Conservation (phyloP, 129 eudicot genomes). For the Dittrichia graveolens region DNA sequence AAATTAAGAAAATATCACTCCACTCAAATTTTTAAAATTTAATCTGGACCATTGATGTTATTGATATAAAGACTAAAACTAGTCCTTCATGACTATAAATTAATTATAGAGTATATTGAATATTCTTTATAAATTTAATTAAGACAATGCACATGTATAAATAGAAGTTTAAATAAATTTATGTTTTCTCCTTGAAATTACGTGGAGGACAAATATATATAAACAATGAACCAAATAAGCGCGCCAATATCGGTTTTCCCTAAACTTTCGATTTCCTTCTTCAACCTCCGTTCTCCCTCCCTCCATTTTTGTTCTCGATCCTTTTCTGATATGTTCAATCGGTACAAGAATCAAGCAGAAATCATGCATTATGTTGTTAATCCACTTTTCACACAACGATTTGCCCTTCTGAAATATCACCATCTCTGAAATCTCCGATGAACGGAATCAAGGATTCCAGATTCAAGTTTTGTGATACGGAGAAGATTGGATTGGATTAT, state of each 20-base stretch:
- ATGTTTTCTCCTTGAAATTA: too few relatives aligned
- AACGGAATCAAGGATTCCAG: background rate
- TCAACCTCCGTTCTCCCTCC: slow-evolving; percentile 24
- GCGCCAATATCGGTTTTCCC: slow-evolving; percentile 60
- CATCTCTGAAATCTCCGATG: background rate
- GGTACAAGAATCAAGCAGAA: slow-evolving; percentile 12
- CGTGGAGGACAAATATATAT: background rate
- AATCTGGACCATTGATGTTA: too few relatives aligned
- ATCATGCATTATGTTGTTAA: background rate
- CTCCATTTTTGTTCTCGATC: slow-evolving; percentile 9
- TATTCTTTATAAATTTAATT: too few relatives aligned
- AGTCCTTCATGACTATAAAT: too few relatives aligned
- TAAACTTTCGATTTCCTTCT: slow-evolving; percentile 34
- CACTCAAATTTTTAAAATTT: too few relatives aligned
- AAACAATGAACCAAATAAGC: slow-evolving; percentile 38
- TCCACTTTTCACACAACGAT: background rate
- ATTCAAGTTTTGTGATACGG: too few relatives aligned
- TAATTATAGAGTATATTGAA: too few relatives aligned
- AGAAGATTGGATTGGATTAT: slow-evolving; percentile 33
- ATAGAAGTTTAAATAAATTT: too few relatives aligned
- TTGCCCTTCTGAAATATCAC: background rate
- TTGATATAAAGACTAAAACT: too few relatives aligned
- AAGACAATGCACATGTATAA: too few relatives aligned
- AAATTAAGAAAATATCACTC: too few relatives aligned
- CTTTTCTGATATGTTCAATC: background rate